Evolutionary conservation across 805 yeast species (phyloP).

Genomic region (Zygosaccharomyces gambellarensis): DNA sequence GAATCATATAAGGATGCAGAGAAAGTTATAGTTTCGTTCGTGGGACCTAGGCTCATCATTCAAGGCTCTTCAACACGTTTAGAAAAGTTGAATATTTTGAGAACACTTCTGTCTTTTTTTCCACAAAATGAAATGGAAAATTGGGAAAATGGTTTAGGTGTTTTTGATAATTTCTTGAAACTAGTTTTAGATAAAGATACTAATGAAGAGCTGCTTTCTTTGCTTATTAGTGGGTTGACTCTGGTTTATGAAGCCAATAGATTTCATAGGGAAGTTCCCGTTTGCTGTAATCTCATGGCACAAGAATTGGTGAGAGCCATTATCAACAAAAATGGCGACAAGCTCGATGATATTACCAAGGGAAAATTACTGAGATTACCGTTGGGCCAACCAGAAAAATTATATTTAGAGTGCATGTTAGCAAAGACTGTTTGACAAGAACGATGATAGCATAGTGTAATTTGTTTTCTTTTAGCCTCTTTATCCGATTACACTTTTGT

Average conservation of each 20-base stretch:
- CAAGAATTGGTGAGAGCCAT: slow-evolving; percentile 37
- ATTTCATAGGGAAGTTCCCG: slow-evolving; percentile 34
- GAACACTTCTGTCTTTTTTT: slow-evolving; percentile 38
- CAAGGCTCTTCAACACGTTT: slow-evolving; percentile 27
- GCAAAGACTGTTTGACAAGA: slow-evolving; percentile 11
- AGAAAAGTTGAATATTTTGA: slow-evolving; percentile 38
- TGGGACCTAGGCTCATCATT: slow-evolving; percentile 67
- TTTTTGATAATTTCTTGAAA: slow-evolving; percentile 49
- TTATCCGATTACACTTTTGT: neutral
- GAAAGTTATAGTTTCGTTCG: slow-evolving; percentile 43
- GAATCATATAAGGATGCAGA: slow-evolving; percentile 61
- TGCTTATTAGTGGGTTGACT: slow-evolving; percentile 45
- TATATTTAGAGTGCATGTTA: slow-evolving; percentile 33
- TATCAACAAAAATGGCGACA: slow-evolving; percentile 4
- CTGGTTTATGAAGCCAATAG: slow-evolving; percentile 36
- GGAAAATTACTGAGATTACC: slow-evolving; percentile 20
- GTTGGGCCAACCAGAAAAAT: slow-evolving; percentile 29
- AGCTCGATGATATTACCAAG: neutral
- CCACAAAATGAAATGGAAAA: slow-evolving; percentile 41
- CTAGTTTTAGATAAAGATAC: slow-evolving; percentile 25
- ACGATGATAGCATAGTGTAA: neutral
- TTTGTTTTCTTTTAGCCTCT: neutral
- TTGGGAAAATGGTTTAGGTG: slow-evolving; percentile 56
- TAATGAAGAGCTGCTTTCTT: slow-evolving; percentile 32
- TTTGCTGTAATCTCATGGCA: slow-evolving; percentile 52